These are phyloP conservation scores for Edaphochlamys debaryana DNA, from an alignment of 139 green algal genomes.

Conservation along the genomic window DNA sequence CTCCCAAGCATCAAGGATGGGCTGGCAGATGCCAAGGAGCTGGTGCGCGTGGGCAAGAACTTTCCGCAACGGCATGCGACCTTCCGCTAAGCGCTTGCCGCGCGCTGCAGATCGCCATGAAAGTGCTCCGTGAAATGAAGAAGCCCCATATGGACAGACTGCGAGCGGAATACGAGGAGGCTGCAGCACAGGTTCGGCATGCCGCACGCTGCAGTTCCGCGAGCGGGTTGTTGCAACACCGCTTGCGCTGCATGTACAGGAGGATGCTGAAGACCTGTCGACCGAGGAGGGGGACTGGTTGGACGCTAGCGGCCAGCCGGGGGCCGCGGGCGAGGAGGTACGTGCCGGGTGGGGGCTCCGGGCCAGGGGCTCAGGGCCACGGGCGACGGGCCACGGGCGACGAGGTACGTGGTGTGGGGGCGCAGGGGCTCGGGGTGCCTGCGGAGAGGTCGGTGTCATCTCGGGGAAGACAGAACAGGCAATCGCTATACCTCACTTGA, in stretches of 20 bases:
- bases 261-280: conserved; percentile 25
- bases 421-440: no score
- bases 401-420: no score
- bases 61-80: background rate
- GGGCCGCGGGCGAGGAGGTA: background rate
- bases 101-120: background rate
- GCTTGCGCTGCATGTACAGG: background rate
- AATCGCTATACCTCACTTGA: no score
- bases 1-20: conserved; percentile 6
- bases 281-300: conserved; percentile 14
- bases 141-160: background rate
- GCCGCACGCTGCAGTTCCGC: no score
- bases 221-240: background rate
- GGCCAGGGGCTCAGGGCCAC: no score
- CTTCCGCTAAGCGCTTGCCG: no score
- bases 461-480: no score
- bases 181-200: conserved; percentile 6
- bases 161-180: conserved; percentile 20
- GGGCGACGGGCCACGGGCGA: no score
- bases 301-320: background rate
- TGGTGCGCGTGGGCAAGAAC: background rate
- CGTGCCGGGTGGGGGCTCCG: no score
- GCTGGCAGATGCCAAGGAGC: conserved; percentile 21
- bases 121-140: conserved; percentile 11
- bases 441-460: background rate